A percentile compares a stretch with the other conserved stretches of the same genome.
These are phyloP conservation scores for Kwoniella dejecticola DNA, from an alignment of 768 basidiomycete genomes.

Conservation along the genomic window DNA sequence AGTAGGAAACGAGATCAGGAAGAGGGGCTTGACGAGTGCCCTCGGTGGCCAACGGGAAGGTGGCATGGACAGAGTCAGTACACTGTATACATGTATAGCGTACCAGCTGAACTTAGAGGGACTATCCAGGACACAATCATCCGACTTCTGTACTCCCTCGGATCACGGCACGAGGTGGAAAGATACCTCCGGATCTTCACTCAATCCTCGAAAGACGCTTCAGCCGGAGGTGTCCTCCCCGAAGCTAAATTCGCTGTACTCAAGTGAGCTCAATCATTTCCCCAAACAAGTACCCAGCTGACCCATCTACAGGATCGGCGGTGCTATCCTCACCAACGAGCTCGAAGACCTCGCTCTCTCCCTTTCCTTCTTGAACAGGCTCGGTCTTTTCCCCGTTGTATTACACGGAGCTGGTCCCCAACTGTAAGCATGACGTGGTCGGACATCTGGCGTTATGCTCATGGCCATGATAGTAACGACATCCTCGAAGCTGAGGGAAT, in stretches of 20 bases:
- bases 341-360: constrained; percentile 91
- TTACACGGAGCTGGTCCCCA: constrained; percentile 96
- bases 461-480: constrained; percentile 63
- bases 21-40: constrained; percentile 44
- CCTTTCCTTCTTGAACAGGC: constrained; percentile 92
- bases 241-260: constrained; percentile 92
- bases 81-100: neutral
- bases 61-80: constrained; percentile 54
- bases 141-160: constrained; percentile 92
- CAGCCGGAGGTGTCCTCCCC: constrained; percentile 52
- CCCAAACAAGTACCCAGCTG: neutral
- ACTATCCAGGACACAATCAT: constrained; percentile 85
- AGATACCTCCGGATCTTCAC: constrained; percentile 98
- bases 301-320: constrained; percentile 66
- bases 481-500: constrained; percentile 91
- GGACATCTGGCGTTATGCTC: neutral
- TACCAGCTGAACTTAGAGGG: neutral
- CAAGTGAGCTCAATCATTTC: constrained; percentile 60
- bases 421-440: constrained; percentile 41
- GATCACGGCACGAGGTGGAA: constrained; percentile 95
- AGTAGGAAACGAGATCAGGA: constrained; percentile 52
- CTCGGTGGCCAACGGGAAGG: constrained; percentile 35
- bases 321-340: constrained; percentile 82
- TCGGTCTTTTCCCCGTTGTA: constrained; percentile 96
- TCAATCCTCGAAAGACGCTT: constrained; percentile 79